Evolutionary conservation across 768 basidiomycete genomes (phyloP), one percentile per base, ranked within the genome.

Genomic region (Lactifluus hygrophoroides): DNA sequence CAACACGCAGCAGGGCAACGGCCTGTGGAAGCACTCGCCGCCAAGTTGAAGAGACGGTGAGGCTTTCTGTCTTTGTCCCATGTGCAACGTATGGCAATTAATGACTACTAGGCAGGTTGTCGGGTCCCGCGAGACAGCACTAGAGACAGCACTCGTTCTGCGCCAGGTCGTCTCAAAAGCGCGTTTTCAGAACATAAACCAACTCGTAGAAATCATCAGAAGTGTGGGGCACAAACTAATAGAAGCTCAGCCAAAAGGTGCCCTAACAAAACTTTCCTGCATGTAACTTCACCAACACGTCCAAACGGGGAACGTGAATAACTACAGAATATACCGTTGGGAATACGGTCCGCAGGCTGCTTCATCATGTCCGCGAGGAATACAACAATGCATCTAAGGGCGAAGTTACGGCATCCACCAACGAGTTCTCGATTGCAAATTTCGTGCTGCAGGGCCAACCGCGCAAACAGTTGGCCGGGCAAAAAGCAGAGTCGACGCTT

Each of bases 211-310:
- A 47, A 81, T 90, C 56, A 86, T 99, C 62, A 84, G 88, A 54
- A 74, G 74, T 48, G 87, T 92, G 10, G 96, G 95, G 3, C 77
- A 82, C 63, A 82, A 81, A 64, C 71, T 99, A 42, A 85, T 89
- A 8, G 90, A 92, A 19, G 93, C 95, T 9, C 94, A 97, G 68
- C 93, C 94, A 13, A 96, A 95, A 83, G 95, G 95, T 94, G 58
- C 47, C 35, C 25, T 52, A 45, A 57, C 43, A n/a, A n/a, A n/a
- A 44, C 51, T 57, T 48, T 19, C 34, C 16, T 30, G 10, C 16
- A 17, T 30, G 54, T 46, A 60, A 5, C 5, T 48, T 61, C 35
- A 53, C 32, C 45, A 11, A 66, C 49, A 19, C 59, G 49, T 49
- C 43, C 25, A 35, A 34, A 44, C 34, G 19, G n/a, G n/a, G 54